These are phyloP conservation scores for Bremia lactucae DNA, from an alignment of 352 stramenopile species.

Conservation along the genomic window DNA sequence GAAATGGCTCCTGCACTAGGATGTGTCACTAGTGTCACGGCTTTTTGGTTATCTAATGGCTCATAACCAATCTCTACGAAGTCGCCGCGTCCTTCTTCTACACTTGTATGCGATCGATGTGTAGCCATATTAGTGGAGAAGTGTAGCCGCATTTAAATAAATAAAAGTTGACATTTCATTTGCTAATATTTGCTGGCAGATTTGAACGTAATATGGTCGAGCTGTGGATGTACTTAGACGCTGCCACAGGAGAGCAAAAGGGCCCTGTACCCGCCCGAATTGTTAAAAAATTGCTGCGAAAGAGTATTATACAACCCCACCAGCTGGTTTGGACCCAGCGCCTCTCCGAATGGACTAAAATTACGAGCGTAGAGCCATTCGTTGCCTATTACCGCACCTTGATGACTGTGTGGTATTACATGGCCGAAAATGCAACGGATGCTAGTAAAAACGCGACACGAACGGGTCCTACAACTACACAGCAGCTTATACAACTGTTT, in stretches of 20 bases:
- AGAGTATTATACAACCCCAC: conserved; percentile 40
- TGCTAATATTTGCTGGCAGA: neutral
- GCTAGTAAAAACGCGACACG: conserved; percentile 6
- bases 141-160: no score
- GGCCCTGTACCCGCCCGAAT: conserved; percentile 44
- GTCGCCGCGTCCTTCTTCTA: conserved; percentile 18
- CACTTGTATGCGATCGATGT: conserved; percentile 4
- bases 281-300: conserved; percentile 62
- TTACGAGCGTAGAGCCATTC: conserved; percentile 39
- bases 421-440: conserved; percentile 16
- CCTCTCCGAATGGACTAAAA: conserved; percentile 42
- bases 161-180: conserved; percentile 8
- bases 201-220: conserved; percentile 18
- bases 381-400: conserved; percentile 41
- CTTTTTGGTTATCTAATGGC: conserved; percentile 35
- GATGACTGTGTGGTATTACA: conserved; percentile 51
- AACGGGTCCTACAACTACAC: conserved; percentile 35
- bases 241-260: conserved; percentile 45
- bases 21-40: conserved; percentile 51
- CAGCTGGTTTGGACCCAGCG: conserved; percentile 66
- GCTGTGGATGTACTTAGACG: conserved; percentile 73
- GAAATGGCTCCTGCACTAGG: conserved; percentile 89
- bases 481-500: conserved; percentile 49
- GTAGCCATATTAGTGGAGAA: conserved; percentile 8
- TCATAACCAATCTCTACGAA: conserved; percentile 49